phyloP scores from a whole-genome alignment of 371 early-diverging fungal species.

The Mucor indicus region DNA sequence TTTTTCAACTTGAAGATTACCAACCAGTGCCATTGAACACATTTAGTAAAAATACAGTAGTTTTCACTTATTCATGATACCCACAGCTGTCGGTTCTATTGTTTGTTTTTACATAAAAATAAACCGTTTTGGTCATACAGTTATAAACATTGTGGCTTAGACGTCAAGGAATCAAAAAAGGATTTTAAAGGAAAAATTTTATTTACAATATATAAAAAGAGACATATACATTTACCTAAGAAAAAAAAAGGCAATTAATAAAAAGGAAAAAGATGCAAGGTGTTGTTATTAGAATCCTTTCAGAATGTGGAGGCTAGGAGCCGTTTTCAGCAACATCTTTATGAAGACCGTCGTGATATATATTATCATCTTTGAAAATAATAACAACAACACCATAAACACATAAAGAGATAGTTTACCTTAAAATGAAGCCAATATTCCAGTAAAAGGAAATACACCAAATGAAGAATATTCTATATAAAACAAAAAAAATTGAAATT shows the following conservation, averaged over 20 bases:
- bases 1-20: conserved; percentile 95
- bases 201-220: no score
- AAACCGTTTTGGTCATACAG: no score
- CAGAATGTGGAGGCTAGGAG: conserved; percentile 33
- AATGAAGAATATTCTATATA: neutral
- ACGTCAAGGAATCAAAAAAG: no score
- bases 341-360: conserved; percentile 55
- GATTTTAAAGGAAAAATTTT: no score
- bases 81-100: no score
- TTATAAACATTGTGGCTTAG: no score
- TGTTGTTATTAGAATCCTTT: conserved; percentile 40
- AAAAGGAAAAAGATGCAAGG: neutral
- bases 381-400: neutral
- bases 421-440: conserved; percentile 7
- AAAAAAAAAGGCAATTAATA: conserved; percentile 18
- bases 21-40: no score
- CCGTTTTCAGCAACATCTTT: conserved; percentile 38
- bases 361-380: conserved; percentile 28
- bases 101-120: no score
- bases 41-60: no score
- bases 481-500: conserved; percentile 4
- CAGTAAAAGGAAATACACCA: no score
- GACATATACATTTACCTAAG: no score
- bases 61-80: no score
- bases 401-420: neutral